Base-by-base conservation (phyloP, 192 early-diverging fungal genomes). In the Chytriomyces sp. region DNA sequence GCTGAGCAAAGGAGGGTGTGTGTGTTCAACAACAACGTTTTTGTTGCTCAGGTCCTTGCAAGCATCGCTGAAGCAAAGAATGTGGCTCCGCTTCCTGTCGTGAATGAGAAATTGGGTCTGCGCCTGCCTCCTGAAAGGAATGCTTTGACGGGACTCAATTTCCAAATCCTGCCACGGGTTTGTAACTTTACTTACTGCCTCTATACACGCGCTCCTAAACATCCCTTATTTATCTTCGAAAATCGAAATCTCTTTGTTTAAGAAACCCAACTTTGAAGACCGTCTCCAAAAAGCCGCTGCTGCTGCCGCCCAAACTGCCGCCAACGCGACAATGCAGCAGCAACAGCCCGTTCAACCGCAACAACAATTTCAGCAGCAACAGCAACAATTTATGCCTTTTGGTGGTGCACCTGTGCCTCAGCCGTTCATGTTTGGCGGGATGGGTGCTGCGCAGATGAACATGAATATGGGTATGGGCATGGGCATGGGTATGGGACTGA, bases 41-140 rank as follows among this genome's bases (percentile, higher is more conserved):
- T 0, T 43, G 0, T 1, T n/a, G n/a, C n/a, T 46, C 47, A 82
- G 82, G 69, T 83, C 48, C 61, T 90, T 5, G 62, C 76, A n/a
- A 81, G 76, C 45, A 24, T 90, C 6, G 89, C 89, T 1, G 75
- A 61, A 26, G 78, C 79, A 59, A 83, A 81, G 68, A 90, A 90
- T 77, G n/a, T 77, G 6, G 78, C 81, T 13, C 82, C 86, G 11
- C 77, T 90, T 60, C 89, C 89, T 7, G 35, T 87, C 11, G 75
- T 89, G 23, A 67, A 64, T 16, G 87, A 90, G 75, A 87, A 87
- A 77, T 80, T 76, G 70, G 89, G 89, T 1, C 63, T 90, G 28
- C 73, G 89, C 28, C 74, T 88, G 26, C 89, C 89, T 18, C 87
- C 87, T 6, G 89, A 90, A 69, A 70, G 86, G n/a, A 81, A 89